phyloP scores from a whole-genome alignment of 805 yeast genomes.

The Tetrapisispora fleetii region DNA sequence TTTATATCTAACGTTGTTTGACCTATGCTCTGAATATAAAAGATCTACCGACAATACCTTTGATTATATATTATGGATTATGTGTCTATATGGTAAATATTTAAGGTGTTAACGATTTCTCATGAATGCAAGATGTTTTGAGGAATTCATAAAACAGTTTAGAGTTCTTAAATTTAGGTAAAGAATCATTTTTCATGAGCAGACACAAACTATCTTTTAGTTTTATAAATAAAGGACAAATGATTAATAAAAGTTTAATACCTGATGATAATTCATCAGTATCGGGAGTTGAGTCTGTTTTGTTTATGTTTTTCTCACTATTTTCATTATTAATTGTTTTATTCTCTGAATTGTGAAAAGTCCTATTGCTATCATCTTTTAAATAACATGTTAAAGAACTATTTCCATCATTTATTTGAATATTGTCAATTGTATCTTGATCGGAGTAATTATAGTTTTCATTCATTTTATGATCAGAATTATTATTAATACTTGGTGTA shows the following conservation, averaged over 20 bases:
- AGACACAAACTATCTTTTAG: constrained; percentile 42
- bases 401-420: too few relatives aligned
- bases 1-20: too few relatives aligned
- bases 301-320: not conserved
- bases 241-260: constrained; percentile 29
- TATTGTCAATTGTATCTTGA: too few relatives aligned
- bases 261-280: constrained; percentile 14
- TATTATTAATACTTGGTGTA: not conserved
- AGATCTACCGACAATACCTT: too few relatives aligned
- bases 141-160: constrained; percentile 29
- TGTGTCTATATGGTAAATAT: too few relatives aligned
- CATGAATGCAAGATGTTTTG: not conserved
- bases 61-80: not conserved
- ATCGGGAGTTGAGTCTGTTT: not conserved
- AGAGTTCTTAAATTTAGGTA: constrained; percentile 54
- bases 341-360: too few relatives aligned
- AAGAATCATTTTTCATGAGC: constrained; percentile 64
- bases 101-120: not conserved
- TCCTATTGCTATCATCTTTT: too few relatives aligned
- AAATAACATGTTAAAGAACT: too few relatives aligned
- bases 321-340: not conserved
- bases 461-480: not conserved
- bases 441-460: too few relatives aligned
- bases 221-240: constrained; percentile 38
- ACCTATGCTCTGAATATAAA: too few relatives aligned